Evolutionary conservation across 1,284 basidiomycete species (phyloP).

Genomic region (Mycena citricolor): DNA sequence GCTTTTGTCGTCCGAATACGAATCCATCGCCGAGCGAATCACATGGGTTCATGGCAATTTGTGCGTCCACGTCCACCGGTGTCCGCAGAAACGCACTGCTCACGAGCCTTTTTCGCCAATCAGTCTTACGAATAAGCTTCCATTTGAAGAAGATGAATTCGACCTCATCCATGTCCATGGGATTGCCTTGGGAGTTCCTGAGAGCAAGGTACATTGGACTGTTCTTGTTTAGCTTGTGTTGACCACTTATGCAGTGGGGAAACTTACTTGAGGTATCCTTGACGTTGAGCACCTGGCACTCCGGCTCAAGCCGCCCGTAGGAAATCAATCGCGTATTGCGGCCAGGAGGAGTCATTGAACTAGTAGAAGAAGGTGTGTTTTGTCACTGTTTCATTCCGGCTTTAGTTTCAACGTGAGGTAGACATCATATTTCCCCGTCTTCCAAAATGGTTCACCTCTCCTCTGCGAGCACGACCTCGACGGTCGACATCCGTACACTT

Average conservation of each 20-base stretch:
- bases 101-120: no score
- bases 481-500: slow-evolving; percentile 47
- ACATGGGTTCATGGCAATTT: slow-evolving; percentile 75
- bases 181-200: slow-evolving; percentile 67
- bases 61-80: slow-evolving; percentile 34
- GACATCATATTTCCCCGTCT: slow-evolving; percentile 64
- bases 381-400: no score
- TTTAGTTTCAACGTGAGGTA: slow-evolving; percentile 26
- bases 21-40: slow-evolving; percentile 52
- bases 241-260: slow-evolving; percentile 51
- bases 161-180: slow-evolving; percentile 71
- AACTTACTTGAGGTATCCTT: slow-evolving; percentile 60
- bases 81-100: no score
- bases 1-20: slow-evolving; percentile 39
- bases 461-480: slow-evolving; percentile 49
- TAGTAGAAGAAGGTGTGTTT: slow-evolving; percentile 64
- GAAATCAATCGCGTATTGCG: slow-evolving; percentile 68
- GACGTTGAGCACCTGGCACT: not conserved
- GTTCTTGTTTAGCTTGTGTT: slow-evolving; percentile 12
- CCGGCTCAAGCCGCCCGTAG: slow-evolving; percentile 34
- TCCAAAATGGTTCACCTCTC: slow-evolving; percentile 64
- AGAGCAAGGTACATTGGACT: slow-evolving; percentile 57
- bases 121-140: slow-evolving; percentile 69
- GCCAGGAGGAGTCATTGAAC: slow-evolving; percentile 68
- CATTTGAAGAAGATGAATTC: slow-evolving; percentile 77